A percentile compares a stretch with the other conserved stretches of the same genome.
phyloP scores from a whole-genome alignment of 78 protist species.

The Dictyostelium capitatum region DNA sequence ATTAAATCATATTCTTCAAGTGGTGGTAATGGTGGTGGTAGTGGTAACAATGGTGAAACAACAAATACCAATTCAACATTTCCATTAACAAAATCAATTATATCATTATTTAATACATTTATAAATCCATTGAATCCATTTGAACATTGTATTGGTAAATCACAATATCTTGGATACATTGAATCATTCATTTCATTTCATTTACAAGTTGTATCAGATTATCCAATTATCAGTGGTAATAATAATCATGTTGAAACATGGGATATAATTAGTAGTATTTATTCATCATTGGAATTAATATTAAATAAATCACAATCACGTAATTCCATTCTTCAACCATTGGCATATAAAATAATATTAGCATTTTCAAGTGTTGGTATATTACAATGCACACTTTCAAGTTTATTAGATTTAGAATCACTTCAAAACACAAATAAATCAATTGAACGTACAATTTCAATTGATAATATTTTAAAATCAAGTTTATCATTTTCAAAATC shows the following conservation, averaged over 20 bases:
- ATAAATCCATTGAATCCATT: neutral
- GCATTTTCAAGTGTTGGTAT: conserved; percentile 12
- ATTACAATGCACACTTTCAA: neutral
- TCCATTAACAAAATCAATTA: conserved; percentile 7
- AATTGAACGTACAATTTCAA: neutral
- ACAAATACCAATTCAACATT: neutral
- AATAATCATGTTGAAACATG: conserved; percentile 30
- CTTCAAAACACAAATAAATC: neutral
- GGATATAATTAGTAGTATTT: neutral
- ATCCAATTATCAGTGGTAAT: conserved; percentile 10
- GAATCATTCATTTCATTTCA: conserved; percentile 34
- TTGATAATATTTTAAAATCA: conserved; percentile 16
- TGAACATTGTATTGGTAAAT: neutral
- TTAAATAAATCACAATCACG: neutral
- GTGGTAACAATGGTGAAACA: neutral
- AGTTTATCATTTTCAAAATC: neutral
- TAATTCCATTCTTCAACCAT: neutral
- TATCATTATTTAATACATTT: conserved; percentile 4
- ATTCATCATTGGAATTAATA: neutral
- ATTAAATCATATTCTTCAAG: neutral
- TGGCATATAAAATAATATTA: conserved; percentile 1
- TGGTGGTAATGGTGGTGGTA: too few species aligned
- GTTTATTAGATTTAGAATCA: conserved; percentile 3
- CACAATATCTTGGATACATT: neutral
- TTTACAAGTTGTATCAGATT: conserved; percentile 51